phyloP scores from a whole-genome alignment of 2,329 filamentous ascomycete species.

The Bipolaris cookei region DNA sequence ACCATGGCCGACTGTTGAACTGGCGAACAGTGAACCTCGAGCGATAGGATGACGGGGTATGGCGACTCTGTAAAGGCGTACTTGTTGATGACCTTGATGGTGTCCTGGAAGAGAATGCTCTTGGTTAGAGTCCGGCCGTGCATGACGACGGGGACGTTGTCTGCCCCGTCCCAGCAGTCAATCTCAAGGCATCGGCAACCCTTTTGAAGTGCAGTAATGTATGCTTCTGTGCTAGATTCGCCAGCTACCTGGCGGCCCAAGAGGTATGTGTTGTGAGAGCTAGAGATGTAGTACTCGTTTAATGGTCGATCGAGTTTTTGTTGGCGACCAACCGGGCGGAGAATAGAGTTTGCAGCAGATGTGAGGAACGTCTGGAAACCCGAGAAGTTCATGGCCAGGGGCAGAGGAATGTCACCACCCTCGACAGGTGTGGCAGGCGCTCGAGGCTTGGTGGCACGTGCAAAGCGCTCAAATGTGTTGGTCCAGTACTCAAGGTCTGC shows the following conservation, averaged over 20 bases:
- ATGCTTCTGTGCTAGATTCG: conserved; percentile 91
- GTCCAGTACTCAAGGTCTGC: conserved; percentile 71
- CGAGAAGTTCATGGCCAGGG: conserved; percentile 73
- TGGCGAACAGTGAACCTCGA: conserved; percentile 90
- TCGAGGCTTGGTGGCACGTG: conserved; percentile 48
- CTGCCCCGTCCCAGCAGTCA: conserved; percentile 94
- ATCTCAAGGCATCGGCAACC: conserved; percentile 96
- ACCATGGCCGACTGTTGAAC: conserved; percentile 88
- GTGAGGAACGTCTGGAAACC: conserved; percentile 69
- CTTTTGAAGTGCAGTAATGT: conserved; percentile 84
- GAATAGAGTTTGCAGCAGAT: conserved; percentile 66
- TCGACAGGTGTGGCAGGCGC: conserved; percentile 50
- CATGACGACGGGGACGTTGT: conserved; percentile 86
- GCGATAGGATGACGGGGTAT: conserved; percentile 90
- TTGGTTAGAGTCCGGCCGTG: conserved; percentile 90
- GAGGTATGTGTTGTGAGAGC: conserved; percentile 98
- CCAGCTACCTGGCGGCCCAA: conserved; percentile 88
- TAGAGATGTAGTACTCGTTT: conserved; percentile 98
- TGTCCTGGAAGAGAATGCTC: conserved; percentile 86
- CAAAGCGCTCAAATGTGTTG: conserved; percentile 72
- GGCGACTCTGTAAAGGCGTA: conserved; percentile 89
- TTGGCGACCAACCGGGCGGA: conserved; percentile 65
- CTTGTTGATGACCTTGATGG: conserved; percentile 90
- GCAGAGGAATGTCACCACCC: conserved; percentile 48
- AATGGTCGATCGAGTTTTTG: conserved; percentile 79